Evolutionary conservation across 495 filamentous ascomycete genomes (phyloP).

Genomic region (Cercophora newfieldiana): DNA sequence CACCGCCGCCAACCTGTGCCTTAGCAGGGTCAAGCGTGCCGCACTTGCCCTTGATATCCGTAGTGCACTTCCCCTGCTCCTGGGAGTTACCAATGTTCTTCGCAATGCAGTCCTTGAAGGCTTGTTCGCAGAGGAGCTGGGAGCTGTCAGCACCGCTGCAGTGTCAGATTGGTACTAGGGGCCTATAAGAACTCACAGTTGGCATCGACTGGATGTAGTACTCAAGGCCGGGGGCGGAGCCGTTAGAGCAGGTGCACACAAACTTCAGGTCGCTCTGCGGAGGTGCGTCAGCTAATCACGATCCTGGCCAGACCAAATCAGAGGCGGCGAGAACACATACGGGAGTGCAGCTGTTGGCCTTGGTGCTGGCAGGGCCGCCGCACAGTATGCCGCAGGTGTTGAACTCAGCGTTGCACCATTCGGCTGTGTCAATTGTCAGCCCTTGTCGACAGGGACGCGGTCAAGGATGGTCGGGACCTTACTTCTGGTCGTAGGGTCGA

Average conservation of each 20-base stretch:
- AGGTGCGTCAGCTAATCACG: slow-evolving; percentile 11
- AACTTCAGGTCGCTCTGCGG: slow-evolving; percentile 31
- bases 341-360: slow-evolving; percentile 30
- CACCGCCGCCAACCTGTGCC: slow-evolving; percentile 16
- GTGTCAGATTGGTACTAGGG: background rate
- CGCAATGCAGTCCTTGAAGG: slow-evolving; percentile 33
- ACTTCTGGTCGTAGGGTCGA: slow-evolving; percentile 25
- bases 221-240: slow-evolving; percentile 36
- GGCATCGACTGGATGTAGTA: slow-evolving; percentile 41
- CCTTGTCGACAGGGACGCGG: slow-evolving; percentile 1
- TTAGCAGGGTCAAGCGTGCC: slow-evolving; percentile 36
- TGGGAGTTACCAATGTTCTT: slow-evolving; percentile 25
- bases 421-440: slow-evolving; percentile 17
- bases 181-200: slow-evolving; percentile 27
- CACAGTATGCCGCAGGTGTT: slow-evolving; percentile 40
- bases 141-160: background rate
- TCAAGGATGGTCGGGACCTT: slow-evolving; percentile 8
- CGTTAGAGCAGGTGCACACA: slow-evolving; percentile 37
- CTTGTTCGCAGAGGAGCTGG: slow-evolving; percentile 37
- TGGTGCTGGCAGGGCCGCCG: slow-evolving; percentile 13
- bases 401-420: slow-evolving; percentile 39
- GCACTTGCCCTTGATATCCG: slow-evolving; percentile 35
- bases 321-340: slow-evolving; percentile 22
- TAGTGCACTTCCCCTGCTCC: slow-evolving; percentile 36
- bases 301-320: background rate